Base-by-base conservation (phyloP, 306 rosid genomes). In the Cajanus cajan region DNA sequence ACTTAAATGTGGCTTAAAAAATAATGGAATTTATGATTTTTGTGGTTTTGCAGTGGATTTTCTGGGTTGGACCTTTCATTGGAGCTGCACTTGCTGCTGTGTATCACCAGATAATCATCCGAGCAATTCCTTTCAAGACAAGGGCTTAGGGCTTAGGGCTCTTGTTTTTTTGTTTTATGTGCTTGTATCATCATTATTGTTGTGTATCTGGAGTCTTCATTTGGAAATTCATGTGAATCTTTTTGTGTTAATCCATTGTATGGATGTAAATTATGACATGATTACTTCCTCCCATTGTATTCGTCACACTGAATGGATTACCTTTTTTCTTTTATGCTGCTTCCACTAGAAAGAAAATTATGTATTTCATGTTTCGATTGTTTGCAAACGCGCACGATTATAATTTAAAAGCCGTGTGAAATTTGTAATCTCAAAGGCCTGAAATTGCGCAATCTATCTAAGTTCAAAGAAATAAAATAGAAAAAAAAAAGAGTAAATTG, bases 61-160 rank as follows among this genome's bases (percentile, higher is more conserved):
- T 94, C 90, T 93, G 98, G 97, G 92, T 93, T 48, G 98, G 95
- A 82, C 98, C 98, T n/a, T 93, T 93, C 86, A 74, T 88, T 67
- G 98, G 98, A 74, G 97, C 98, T 80, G 90, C 90, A 6, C 91
- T 93, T 78, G 98, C 98, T 80, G 98, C 98, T n/a, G 2, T 85
- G 6, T 93, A 93, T 88, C 98, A 93, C 82, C 90, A 83, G 84
- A 81, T 93, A 21, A 89, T 93, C 50, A 93, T 93, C 89, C 71
- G 98, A 84, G 98, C 98, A 67, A 88, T 93, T 90, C 97, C 98
- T 24, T 93, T 93, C 93, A 85, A 90, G 83, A 24, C 87, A 86
- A 91, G 88, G 76, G 81, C 84, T 76, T 90, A 76, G 13, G 13
- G 31, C 31, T 28, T n/a, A n/a, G n/a, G n/a, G 21, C 1, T 18